Percentiles rank a stretch among this genome's conserved stretches.
phyloP scores from a whole-genome alignment of 2,329 filamentous ascomycete species.

The Bimuria novae-zelandiae region DNA sequence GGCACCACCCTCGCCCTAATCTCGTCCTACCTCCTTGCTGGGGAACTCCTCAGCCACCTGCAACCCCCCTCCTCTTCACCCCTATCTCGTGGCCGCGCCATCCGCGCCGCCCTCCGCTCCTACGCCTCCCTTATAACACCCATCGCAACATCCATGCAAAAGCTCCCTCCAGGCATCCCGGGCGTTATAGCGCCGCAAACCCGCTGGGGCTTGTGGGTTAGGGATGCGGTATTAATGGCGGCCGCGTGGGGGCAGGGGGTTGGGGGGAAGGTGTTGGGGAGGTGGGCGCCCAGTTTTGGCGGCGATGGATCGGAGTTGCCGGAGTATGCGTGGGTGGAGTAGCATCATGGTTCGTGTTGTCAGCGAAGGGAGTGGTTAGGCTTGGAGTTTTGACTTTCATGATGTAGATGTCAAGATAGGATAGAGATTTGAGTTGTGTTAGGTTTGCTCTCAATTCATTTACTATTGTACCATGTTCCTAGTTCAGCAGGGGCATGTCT shows the following conservation, averaged over 20 bases:
- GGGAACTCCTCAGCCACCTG: conserved; percentile 27
- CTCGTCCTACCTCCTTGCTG: conserved; percentile 43
- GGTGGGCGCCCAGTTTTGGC: conserved; percentile 40
- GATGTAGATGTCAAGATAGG: too few species aligned
- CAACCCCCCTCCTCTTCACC: too few species aligned
- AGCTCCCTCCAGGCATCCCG: conserved; percentile 14
- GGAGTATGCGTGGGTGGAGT: conserved; percentile 43
- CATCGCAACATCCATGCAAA: conserved; percentile 20
- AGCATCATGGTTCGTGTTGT: too few species aligned
- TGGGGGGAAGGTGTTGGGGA: conserved; percentile 29
- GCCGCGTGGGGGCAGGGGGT: conserved; percentile 46
- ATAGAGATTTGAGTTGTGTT: too few species aligned
- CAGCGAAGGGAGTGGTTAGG: too few species aligned
- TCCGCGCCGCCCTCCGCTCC: conserved; percentile 10
- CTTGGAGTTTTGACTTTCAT: too few species aligned
- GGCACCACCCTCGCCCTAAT: conserved; percentile 36
- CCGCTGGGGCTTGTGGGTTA: conserved; percentile 39
- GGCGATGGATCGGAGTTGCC: conserved; percentile 43
- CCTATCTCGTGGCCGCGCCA: too few species aligned
- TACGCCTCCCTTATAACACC: conserved; percentile 23
- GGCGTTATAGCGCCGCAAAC: conserved; percentile 21
- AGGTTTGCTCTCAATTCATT: too few species aligned
- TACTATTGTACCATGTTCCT: too few species aligned
- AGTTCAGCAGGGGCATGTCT: too few species aligned
- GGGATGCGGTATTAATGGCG: conserved; percentile 50